Conservation (phyloP, 2,329 filamentous ascomycete species). For the Colletotrichum sp. region DNA sequence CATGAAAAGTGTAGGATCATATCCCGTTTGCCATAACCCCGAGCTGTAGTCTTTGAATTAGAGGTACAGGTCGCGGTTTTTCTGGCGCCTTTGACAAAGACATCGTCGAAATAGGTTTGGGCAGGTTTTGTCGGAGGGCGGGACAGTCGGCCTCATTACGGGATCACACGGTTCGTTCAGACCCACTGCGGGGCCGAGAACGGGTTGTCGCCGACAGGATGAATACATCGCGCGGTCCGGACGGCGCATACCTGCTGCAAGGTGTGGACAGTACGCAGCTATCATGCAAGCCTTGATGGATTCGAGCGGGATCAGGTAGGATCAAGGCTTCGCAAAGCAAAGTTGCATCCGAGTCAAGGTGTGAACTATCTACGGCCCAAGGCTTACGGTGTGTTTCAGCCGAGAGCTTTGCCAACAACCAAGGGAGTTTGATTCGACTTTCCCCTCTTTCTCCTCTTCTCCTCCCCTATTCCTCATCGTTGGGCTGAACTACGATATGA, state of each 20-base stretch:
- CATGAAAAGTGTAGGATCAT: not conserved
- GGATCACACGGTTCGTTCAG: not conserved
- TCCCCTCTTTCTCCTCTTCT: not conserved
- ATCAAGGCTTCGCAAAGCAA: not conserved
- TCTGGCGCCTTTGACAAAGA: not conserved
- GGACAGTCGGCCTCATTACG: not conserved
- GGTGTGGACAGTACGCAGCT: not conserved
- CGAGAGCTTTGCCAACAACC: not conserved
- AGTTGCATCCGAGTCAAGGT: slow-evolving; percentile 6
- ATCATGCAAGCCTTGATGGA: not conserved
- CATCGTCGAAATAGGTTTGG: not conserved
- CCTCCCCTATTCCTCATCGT: not conserved
- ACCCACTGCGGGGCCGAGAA: not conserved
- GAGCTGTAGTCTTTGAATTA: not conserved
- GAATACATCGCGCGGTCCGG: not conserved
- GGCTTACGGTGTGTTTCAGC: not conserved
- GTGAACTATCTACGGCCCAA: not conserved
- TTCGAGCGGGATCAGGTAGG: not conserved
- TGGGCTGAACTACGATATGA: not conserved
- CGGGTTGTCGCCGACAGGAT: not conserved
- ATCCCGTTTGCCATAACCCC: not conserved
- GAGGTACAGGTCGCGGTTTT: not conserved
- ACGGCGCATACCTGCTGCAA: not conserved
- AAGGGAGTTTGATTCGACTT: not conserved
- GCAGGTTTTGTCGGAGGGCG: not conserved